Conservation (phyloP, 164 flowering plant species). For the Cinnamomum micranthum region DNA sequence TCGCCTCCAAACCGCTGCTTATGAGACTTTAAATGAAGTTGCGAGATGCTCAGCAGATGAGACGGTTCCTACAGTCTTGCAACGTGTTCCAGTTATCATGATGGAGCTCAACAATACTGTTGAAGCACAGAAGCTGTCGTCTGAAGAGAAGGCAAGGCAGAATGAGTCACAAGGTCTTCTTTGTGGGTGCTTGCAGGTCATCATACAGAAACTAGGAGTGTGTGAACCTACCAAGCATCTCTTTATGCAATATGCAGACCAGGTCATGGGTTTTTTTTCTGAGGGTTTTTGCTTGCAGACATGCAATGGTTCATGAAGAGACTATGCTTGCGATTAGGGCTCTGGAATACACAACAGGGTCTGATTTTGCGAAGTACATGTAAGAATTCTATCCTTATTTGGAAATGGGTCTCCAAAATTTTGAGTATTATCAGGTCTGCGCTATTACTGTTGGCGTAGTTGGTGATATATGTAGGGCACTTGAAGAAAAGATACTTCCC, state of each 20-base stretch:
- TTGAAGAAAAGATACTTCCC: conserved; percentile 55
- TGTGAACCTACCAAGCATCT: conserved; percentile 39
- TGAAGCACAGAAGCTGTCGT: conserved; percentile 41
- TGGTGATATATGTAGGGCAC: conserved; percentile 58
- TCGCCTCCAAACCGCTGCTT: conserved; percentile 54
- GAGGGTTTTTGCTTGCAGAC: conserved; percentile 52
- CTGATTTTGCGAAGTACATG: conserved; percentile 55
- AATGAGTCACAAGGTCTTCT: conserved; percentile 58
- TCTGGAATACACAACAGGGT: conserved; percentile 48
- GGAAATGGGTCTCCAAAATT: conserved; percentile 67
- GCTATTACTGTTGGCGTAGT: conserved; percentile 61
- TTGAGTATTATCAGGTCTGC: conserved; percentile 68
- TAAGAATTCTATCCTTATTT: conserved; percentile 47
- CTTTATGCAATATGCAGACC: conserved; percentile 54
- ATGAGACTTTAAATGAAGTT: conserved; percentile 60
- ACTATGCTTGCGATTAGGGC: conserved; percentile 72
- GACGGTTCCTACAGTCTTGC: conserved; percentile 45
- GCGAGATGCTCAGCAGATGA: conserved; percentile 63
- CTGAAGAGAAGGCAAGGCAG: conserved; percentile 54
- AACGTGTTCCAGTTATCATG: conserved; percentile 50
- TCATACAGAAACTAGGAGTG: conserved; percentile 53
- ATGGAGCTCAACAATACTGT: conserved; percentile 54
- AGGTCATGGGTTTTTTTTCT: conserved; percentile 56
- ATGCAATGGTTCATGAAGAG: conserved; percentile 62
- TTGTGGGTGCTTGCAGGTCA: conserved; percentile 60